Base-by-base conservation (phyloP, 2,329 filamentous ascomycete genomes). In the Cladosporium halotolerans region DNA sequence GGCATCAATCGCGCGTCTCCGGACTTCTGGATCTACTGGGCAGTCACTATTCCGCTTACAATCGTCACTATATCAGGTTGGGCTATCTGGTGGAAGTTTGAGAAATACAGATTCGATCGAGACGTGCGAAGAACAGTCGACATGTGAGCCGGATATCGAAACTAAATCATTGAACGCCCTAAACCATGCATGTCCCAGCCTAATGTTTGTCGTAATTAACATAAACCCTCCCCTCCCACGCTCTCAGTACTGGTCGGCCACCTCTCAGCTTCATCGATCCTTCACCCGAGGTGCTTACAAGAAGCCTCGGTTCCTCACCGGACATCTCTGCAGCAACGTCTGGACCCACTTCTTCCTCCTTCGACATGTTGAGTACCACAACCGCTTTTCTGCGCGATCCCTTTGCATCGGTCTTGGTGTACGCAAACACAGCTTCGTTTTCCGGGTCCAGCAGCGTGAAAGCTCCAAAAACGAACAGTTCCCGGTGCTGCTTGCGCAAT, bases 381-480 rank as follows among this genome's bases (percentile, higher is more conserved):
- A 72, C 47, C 2, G 67, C 69, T 7, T 54, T 64, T 50, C 62
- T 65, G 5, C 63, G 65, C 5, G 55, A 53, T 2, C 59, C 55
- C 36, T 38, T 51, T 9, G 48, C 14, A 16, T 51, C 40, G 60
- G 61, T 60, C 59, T 73, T 73, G 51, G 60, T 61, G 47, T 70
- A 72, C 9, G 78, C 74, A 60, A 86, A 85, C 0, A 81, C 68
- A 23, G 76, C 67, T 54, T 70, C 63, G 32, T 81, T 76, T 3
- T 81, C 72, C 0, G 72, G 66, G 0, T 79, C 76, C 1, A 85
- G 65, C 19, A 79, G 60, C 46, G 76, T 73, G 57, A 86, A 88
- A 51, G 80, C 72, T 0, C 85, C 85, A 60, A 88, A 87, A 3
- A 88, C 79, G 54, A 89, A 82, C 1, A 86, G 64, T 56, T 86